Evolutionary conservation across 345 rosid genomes (phyloP).

Genomic region (Microcos paniculata): DNA sequence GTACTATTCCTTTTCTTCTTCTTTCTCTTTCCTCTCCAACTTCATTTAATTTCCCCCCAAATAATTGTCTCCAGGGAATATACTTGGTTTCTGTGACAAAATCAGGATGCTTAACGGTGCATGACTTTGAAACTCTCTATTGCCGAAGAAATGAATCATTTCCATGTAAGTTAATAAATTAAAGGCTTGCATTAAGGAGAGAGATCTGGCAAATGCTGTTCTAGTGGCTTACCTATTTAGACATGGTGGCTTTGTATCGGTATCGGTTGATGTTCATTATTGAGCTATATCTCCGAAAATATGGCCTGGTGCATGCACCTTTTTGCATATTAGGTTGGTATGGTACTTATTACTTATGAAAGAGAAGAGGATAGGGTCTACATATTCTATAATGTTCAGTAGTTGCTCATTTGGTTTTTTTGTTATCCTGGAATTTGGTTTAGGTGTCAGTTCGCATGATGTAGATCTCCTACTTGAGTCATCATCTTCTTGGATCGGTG

Average conservation of each 20-base stretch:
- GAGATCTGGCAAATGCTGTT: not conserved
- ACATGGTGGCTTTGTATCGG: not conserved
- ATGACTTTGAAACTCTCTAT: conserved; percentile 83
- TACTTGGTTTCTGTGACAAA: conserved; percentile 76
- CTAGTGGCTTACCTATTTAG: not conserved
- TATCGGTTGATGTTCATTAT: not conserved
- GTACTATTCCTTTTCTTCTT: conserved; percentile 1
- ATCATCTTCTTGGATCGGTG: not conserved
- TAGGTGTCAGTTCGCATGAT: not conserved
- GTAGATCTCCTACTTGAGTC: not conserved
- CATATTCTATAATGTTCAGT: not conserved
- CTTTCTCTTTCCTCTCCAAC: not conserved
- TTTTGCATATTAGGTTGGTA: not conserved
- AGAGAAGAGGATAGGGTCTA: not conserved
- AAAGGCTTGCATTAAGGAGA: not conserved
- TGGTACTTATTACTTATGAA: not conserved
- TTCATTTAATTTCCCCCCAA: not conserved
- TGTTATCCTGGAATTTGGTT: not conserved
- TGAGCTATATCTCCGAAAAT: not conserved
- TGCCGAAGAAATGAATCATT: conserved; percentile 41
- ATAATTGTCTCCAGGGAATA: conserved; percentile 59
- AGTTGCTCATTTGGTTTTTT: not conserved
- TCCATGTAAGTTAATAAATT: conserved; percentile 37
- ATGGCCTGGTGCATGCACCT: not conserved
- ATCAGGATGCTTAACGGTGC: conserved; percentile 80